These are phyloP conservation scores for Elaeis guineensis DNA, from an alignment of 176 grass and related monocot genomes.

Conservation along the genomic window DNA sequence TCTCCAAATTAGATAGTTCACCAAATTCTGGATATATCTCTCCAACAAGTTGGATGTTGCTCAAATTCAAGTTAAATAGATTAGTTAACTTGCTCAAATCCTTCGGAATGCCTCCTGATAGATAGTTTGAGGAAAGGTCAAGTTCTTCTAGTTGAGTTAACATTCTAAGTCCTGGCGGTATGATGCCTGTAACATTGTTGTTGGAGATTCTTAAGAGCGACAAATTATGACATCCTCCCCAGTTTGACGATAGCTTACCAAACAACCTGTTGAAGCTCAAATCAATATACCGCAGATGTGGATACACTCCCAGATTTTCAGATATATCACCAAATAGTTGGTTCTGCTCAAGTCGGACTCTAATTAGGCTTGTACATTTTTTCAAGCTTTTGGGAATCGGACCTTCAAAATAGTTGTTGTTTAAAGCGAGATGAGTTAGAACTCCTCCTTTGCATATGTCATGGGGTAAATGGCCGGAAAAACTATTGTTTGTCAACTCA, in stretches of 20 bases:
- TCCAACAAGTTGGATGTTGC: neutral
- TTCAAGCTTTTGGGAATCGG: constrained; percentile 9
- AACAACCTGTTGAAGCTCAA: neutral
- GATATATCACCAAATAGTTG: constrained; percentile 22
- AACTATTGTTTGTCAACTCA: too few species aligned
- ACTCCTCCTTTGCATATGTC: too few species aligned
- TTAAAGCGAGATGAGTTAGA: too few species aligned
- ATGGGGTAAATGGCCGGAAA: too few species aligned
- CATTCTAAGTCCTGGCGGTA: neutral
- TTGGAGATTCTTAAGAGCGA: fast-evolving
- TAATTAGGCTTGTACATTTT: neutral
- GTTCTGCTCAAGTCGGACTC: neutral
- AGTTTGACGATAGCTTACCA: neutral
- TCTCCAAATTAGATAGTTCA: too few species aligned
- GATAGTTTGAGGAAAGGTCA: neutral
- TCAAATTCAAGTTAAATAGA: too few species aligned
- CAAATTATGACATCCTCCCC: neutral
- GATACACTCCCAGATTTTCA: constrained; percentile 12
- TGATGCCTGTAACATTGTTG: neutral
- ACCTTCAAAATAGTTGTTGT: neutral
- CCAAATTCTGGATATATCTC: too few species aligned
- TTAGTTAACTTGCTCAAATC: too few species aligned
- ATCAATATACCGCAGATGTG: neutral
- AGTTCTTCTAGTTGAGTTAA: neutral
- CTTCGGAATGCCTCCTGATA: too few species aligned